Percentiles rank a stretch among this genome's conserved stretches.
These are phyloP conservation scores for Kodamaea hsintzibuensis DNA, from an alignment of 805 yeast genomes.

Conservation along the genomic window DNA sequence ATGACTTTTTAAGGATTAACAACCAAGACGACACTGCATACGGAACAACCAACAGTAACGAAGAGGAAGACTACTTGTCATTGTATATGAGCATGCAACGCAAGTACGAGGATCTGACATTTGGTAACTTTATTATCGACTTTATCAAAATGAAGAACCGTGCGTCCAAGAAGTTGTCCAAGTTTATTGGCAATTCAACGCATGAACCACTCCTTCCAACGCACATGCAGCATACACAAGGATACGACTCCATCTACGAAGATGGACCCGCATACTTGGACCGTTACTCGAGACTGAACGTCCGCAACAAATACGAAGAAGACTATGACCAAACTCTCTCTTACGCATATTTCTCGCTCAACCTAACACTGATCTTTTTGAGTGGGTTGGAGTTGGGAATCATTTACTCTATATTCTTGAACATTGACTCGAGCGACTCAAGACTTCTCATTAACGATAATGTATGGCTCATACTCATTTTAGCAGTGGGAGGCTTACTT, in stretches of 20 bases:
- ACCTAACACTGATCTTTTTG: constrained; percentile 35
- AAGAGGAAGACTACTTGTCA: constrained; percentile 10
- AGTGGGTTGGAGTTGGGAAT: constrained; percentile 43
- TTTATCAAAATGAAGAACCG: constrained; percentile 2
- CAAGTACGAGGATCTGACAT: constrained; percentile 5
- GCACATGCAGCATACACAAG: neutral
- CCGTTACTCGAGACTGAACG: constrained; percentile 20
- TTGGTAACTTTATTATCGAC: constrained; percentile 3
- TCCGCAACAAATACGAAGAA: constrained; percentile 26
- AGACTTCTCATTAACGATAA: constrained; percentile 31
- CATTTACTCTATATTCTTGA: constrained; percentile 29
- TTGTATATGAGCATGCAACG: constrained; percentile 4
- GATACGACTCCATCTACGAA: constrained; percentile 37
- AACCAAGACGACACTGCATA: constrained; percentile 4
- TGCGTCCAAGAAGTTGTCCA: neutral
- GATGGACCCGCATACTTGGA: constrained; percentile 26
- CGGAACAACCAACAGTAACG: constrained; percentile 5
- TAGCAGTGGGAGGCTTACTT: constrained; percentile 32
- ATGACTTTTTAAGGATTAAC: constrained; percentile 10
- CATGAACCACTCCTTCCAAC: constrained; percentile 5
- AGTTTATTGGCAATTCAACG: neutral
- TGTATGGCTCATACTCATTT: constrained; percentile 31
- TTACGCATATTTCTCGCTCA: constrained; percentile 36
- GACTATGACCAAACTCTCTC: constrained; percentile 41
- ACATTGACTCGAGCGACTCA: constrained; percentile 21